Percentiles rank a stretch among this genome's conserved stretches.
These are phyloP conservation scores for Naematelia encephala DNA, from an alignment of 768 basidiomycete species.

Conservation along the genomic window DNA sequence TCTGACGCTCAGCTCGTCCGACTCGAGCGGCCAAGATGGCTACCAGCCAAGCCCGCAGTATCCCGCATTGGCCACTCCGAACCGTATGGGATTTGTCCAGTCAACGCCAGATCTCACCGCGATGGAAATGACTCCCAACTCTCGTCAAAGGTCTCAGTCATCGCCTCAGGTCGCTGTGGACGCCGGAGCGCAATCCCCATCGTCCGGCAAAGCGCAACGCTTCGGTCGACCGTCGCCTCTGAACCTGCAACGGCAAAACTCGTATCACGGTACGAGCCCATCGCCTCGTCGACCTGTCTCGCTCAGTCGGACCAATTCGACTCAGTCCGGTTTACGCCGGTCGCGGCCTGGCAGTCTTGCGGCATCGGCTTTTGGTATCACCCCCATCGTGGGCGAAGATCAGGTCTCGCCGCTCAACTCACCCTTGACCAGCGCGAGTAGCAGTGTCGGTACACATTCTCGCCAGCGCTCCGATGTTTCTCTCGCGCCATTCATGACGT, in stretches of 20 bases:
- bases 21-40: constrained; percentile 29
- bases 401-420: constrained; percentile 27
- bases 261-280: constrained; percentile 41
- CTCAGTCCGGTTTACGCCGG: constrained; percentile 27
- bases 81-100: constrained; percentile 22
- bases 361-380: constrained; percentile 49
- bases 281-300: constrained; percentile 40
- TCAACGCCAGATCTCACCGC: constrained; percentile 34
- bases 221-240: constrained; percentile 34
- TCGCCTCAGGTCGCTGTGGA: constrained; percentile 39
- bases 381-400: constrained; percentile 34
- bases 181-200: constrained; percentile 26
- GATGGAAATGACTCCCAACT: constrained; percentile 22
- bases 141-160: constrained; percentile 43
- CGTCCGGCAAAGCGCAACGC: constrained; percentile 42
- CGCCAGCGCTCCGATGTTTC: constrained; percentile 35
- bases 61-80: constrained; percentile 12
- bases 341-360: constrained; percentile 38
- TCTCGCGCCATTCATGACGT: constrained; percentile 36
- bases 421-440: constrained; percentile 18
- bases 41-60: constrained; percentile 20
- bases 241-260: constrained; percentile 42
- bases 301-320: constrained; percentile 41
- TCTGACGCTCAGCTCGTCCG: constrained; percentile 34
- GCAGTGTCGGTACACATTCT: constrained; percentile 22